Evolutionary conservation across 2,329 filamentous ascomycete species (phyloP).

Genomic region (Celoporthe dispersa): DNA sequence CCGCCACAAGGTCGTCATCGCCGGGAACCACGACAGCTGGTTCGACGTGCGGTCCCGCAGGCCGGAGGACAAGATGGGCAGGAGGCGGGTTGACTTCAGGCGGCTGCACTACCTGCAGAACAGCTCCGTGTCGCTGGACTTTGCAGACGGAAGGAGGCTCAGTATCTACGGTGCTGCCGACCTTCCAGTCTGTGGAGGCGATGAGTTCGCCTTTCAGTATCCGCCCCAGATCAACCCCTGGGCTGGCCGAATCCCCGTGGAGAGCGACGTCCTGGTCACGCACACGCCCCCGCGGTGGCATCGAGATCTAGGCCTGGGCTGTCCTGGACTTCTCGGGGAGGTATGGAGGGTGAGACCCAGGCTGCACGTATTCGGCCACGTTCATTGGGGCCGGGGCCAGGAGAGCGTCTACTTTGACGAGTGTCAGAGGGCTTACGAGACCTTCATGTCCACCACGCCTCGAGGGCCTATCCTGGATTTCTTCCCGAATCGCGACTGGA

Average conservation of each 20-base stretch:
- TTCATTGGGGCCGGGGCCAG: constrained; percentile 75
- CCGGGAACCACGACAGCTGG: constrained; percentile 88
- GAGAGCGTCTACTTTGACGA: constrained; percentile 77
- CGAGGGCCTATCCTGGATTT: constrained; percentile 50
- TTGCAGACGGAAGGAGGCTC: constrained; percentile 62
- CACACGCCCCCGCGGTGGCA: constrained; percentile 81
- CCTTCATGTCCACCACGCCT: constrained; percentile 53
- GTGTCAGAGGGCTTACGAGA: constrained; percentile 72
- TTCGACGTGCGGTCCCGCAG: constrained; percentile 71
- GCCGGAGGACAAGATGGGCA: constrained; percentile 57
- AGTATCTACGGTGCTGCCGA: constrained; percentile 82
- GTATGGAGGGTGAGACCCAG: constrained; percentile 74
- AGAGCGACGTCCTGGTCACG: constrained; percentile 80
- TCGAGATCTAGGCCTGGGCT: constrained; percentile 71
- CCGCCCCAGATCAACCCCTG: constrained; percentile 68
- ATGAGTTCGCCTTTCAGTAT: constrained; percentile 80
- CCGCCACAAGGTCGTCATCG: constrained; percentile 77
- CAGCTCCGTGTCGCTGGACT: constrained; percentile 64
- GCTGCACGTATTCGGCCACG: constrained; percentile 84
- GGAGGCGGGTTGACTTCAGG: constrained; percentile 65
- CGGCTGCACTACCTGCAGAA: constrained; percentile 78
- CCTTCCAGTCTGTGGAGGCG: constrained; percentile 75
- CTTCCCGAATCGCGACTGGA: constrained; percentile 51
- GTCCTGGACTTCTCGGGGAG: constrained; percentile 71
- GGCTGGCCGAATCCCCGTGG: constrained; percentile 69